Base-by-base conservation (phyloP, 768 basidiomycete species). In the Suillus paluster region DNA sequence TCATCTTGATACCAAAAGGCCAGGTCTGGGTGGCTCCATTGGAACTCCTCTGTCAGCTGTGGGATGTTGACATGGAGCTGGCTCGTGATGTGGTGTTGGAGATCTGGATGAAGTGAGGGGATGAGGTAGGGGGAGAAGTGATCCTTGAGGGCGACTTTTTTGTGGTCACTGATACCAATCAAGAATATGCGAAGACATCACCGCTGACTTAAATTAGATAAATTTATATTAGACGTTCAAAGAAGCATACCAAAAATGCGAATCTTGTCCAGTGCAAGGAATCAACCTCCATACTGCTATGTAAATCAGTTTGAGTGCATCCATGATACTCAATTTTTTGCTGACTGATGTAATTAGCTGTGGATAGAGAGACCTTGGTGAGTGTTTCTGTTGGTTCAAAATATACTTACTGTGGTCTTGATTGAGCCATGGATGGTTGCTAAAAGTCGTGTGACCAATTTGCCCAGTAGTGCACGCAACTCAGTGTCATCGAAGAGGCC, bases 261-360 rank as follows among this genome's bases (percentile, higher is more conserved):
- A 61, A 45, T 25, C 60, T 45, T 19, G 38, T 61, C 60, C 54
- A 61, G 33, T 61, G 60, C 10, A 42, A 53, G 33, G 54, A 25
- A 27, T 61, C 52, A 21, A 61, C 52, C 39, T 61, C 60, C 54
- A 61, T 61, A 15, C 60, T 54, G 11, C 23, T 61, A 52, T 44
- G 27, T 25, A 34, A 17, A 34, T 15, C 9, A 34, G 53, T 30
- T 41, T 57, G 56, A 61, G 25, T 1, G 53, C 33, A 8, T 61
- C 60, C 23, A 56, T 55, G 33, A 61, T 61, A n/a, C 46, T 61
- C 53, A 33, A 41, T 41, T 27, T 57, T 30, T 57, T 57, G 34
- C 27, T 44, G 44, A 57, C 39, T 12, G 56, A 57, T 44, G 41
- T 39, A 12, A 41, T 57, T 41, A 57, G 27, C 56, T 57, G 39